Conservation (phyloP, 192 early-diverging fungal species). For the Dissophora globulifera region DNA sequence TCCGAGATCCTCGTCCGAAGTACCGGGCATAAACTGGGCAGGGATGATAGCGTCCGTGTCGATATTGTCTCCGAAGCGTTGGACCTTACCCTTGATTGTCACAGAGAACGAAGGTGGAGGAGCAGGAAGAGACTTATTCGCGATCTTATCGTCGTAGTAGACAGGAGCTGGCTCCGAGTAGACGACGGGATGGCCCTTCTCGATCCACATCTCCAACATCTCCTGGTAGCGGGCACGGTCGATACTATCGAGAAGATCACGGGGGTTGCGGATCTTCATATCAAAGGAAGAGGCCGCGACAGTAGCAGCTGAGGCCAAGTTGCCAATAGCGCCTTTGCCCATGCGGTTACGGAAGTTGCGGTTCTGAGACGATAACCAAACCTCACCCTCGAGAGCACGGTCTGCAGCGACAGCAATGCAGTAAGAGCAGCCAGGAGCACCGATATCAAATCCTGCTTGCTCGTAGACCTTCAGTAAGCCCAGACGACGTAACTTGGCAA, state of each 20-base stretch:
- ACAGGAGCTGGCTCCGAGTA: constrained; percentile 74
- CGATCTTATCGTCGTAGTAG: constrained; percentile 50
- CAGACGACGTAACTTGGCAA: constrained; percentile 80
- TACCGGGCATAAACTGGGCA: constrained; percentile 80
- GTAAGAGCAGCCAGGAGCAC: constrained; percentile 85
- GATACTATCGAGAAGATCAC: constrained; percentile 71
- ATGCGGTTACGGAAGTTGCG: constrained; percentile 89
- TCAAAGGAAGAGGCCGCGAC: constrained; percentile 82
- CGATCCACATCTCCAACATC: constrained; percentile 75
- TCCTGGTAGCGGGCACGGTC: constrained; percentile 71
- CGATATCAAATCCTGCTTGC: constrained; percentile 77
- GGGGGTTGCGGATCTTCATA: constrained; percentile 78
- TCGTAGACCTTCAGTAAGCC: constrained; percentile 79
- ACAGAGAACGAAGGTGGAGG: constrained; percentile 52
- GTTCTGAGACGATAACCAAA: constrained; percentile 88
- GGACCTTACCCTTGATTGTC: constrained; percentile 72
- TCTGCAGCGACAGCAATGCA: constrained; percentile 85
- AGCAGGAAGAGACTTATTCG: constrained; percentile 15
- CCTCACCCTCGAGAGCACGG: constrained; percentile 79
- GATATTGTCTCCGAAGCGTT: constrained; percentile 79
- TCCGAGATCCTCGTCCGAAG: constrained; percentile 75
- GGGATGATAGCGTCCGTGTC: constrained; percentile 86
- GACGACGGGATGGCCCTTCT: constrained; percentile 64
- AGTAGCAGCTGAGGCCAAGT: constrained; percentile 80
- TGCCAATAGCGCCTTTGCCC: constrained; percentile 83